phyloP scores from a whole-genome alignment of 2,329 filamentous ascomycete genomes.

The Microascus cirrosus region DNA sequence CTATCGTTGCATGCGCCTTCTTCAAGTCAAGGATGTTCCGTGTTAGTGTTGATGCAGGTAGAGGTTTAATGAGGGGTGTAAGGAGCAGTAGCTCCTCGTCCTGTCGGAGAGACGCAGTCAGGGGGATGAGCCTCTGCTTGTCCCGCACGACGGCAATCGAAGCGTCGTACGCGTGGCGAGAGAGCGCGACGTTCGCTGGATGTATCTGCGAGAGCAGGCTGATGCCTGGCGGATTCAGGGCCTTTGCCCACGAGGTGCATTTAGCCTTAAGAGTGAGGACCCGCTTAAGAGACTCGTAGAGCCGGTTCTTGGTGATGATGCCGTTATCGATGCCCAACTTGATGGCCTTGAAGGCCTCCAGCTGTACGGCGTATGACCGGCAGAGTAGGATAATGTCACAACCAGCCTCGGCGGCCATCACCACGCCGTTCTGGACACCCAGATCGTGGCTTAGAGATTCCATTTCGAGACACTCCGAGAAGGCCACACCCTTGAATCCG shows the following conservation, averaged over 20 bases:
- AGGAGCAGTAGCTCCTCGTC: constrained; percentile 84
- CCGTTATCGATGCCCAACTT: constrained; percentile 84
- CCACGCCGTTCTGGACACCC: constrained; percentile 89
- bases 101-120: constrained; percentile 69
- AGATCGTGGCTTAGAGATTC: constrained; percentile 91
- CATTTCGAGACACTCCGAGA: constrained; percentile 95
- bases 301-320: constrained; percentile 70
- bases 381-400: constrained; percentile 88
- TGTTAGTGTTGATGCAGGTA: constrained; percentile 81
- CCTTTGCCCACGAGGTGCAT: constrained; percentile 85
- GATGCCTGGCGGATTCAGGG: constrained; percentile 76
- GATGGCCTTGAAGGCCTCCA: constrained; percentile 82
- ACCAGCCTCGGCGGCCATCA: constrained; percentile 94
- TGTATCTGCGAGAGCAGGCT: constrained; percentile 69
- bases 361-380: constrained; percentile 75
- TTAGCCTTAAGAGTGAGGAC: constrained; percentile 72
- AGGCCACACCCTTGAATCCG: constrained; percentile 81
- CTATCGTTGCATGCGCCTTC: constrained; percentile 20
- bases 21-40: constrained; percentile 52
- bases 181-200: constrained; percentile 69
- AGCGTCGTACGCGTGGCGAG: constrained; percentile 76
- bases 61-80: constrained; percentile 79
- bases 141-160: constrained; percentile 91
- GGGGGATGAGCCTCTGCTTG: constrained; percentile 71
- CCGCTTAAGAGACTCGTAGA: constrained; percentile 68